phyloP scores from a whole-genome alignment of 805 yeast genomes.

The Candida railenensis region DNA sequence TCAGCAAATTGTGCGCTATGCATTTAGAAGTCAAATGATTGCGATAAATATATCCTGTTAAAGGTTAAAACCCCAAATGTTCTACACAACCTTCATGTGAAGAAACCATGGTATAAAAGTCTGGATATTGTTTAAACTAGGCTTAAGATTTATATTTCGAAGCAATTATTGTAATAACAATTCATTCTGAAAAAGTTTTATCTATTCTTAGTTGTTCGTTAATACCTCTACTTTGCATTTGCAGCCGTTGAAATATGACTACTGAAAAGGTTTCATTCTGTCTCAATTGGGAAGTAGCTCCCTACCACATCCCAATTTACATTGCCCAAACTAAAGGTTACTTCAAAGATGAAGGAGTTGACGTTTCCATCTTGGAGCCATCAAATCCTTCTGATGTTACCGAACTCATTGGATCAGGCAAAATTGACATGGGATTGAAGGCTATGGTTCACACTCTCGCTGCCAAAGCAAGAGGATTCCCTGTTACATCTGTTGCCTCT shows the following conservation, averaged over 20 bases:
- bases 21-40: slow-evolving; percentile 1
- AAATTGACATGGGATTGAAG: slow-evolving; percentile 57
- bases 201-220: too few relatives aligned
- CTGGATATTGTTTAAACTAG: neutral
- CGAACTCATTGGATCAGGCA: slow-evolving; percentile 55
- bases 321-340: slow-evolving; percentile 50
- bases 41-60: neutral
- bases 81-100: too few relatives aligned
- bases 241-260: slow-evolving; percentile 27
- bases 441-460: slow-evolving; percentile 63
- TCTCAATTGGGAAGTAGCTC: slow-evolving; percentile 55
- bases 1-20: neutral
- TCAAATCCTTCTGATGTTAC: slow-evolving; percentile 59
- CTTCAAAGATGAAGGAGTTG: slow-evolving; percentile 50
- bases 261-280: slow-evolving; percentile 50
- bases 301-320: slow-evolving; percentile 54
- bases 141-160: too few relatives aligned
- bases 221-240: neutral
- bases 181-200: neutral
- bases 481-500: slow-evolving; percentile 56
- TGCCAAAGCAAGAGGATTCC: slow-evolving; percentile 58
- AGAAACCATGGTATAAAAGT: neutral
- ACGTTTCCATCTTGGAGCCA: slow-evolving; percentile 53
- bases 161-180: too few relatives aligned
- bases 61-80: neutral